Base-by-base conservation (phyloP, 83 land plant genomes). In the Picea abies region DNA sequence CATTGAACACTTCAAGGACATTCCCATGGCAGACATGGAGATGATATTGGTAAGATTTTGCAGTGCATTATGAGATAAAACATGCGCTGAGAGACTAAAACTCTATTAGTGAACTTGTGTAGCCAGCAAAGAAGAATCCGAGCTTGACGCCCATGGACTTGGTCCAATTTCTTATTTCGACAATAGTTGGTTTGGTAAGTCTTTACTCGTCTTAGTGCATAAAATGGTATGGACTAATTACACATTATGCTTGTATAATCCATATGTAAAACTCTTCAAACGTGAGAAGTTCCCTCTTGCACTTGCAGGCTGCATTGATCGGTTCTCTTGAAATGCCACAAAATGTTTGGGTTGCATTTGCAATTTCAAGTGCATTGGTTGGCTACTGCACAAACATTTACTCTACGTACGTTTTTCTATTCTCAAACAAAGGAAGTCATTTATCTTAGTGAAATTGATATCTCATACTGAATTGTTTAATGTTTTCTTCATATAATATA, bases 21-120 rank as follows among this genome's bases (percentile, higher is more conserved):
- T 96, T 67, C 99, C 99, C 29, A 94, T 96, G 99, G 99, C 99
- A 63, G 99, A 96, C 85, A 87, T 96, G 94, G 99, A 96, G 87
- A 84, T 92, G 76, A 96, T 96, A 68, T 88, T 96, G 85, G 99
- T 96, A 75, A 90, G 96, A 86, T 60, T 35, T 67, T 69, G 14
- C 20, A n/a, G 8, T 49, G 52, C 52, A 49, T 49, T 9, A 9
- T 49, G 52, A 49, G 52, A 62, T 81, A 25, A 71, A 19, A 26
- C 19, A 23, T 63, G 60, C 3, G 8, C 12, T 29, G 22, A 16
- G 19, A 17, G 17, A 19, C 22, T 22, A n/a, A 60, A 22, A 58
- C 26, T n/a, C 69, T 16, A n/a, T n/a, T 16, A n/a, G 5, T 10
- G 8, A 66, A 52, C 77, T 79, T 75, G 8, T 73, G 66, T 82